phyloP scores from a whole-genome alignment of 257 asterid genomes.

The Paulownia fortunei region DNA sequence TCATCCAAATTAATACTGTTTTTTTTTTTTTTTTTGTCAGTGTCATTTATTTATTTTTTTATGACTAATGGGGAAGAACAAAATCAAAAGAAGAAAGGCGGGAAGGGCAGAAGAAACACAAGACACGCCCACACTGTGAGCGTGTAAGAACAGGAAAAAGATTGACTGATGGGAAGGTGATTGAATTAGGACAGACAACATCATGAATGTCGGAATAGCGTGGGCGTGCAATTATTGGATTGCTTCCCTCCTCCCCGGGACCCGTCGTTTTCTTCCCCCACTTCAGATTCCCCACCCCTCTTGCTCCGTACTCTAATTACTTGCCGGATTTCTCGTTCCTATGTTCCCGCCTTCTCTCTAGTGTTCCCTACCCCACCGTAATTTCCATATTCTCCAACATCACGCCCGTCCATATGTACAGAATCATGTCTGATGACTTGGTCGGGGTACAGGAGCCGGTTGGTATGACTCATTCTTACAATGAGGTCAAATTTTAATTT shows the following conservation, averaged over 20 bases:
- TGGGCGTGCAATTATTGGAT: conserved; percentile 67
- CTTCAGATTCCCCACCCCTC: conserved; percentile 44
- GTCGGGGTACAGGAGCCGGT: not conserved
- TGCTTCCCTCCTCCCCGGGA: conserved; percentile 28
- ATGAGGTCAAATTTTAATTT: too few relatives aligned
- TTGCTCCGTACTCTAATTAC: conserved; percentile 46
- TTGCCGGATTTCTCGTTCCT: conserved; percentile 56
- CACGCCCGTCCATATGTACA: not conserved
- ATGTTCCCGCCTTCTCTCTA: conserved; percentile 12
- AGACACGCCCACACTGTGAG: conserved; percentile 38
- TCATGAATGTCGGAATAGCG: conserved; percentile 75
- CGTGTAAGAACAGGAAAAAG: conserved; percentile 58
- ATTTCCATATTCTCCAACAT: conserved; percentile 4
- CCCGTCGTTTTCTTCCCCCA: conserved; percentile 50
- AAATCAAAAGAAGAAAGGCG: conserved; percentile 24
- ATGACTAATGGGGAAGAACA: conserved; percentile 21
- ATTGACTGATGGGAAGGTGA: conserved; percentile 37
- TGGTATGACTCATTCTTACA: not conserved
- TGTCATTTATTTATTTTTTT: too few relatives aligned
- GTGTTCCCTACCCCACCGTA: conserved; percentile 1
- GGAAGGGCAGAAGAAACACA: conserved; percentile 3
- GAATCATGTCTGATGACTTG: conserved; percentile 6
- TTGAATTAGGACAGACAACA: conserved; percentile 53
- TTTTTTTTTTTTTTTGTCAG: too few relatives aligned
- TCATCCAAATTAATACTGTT: too few relatives aligned